phyloP scores from a whole-genome alignment of 148 eudicot species.

The Polygonum maritimum region DNA sequence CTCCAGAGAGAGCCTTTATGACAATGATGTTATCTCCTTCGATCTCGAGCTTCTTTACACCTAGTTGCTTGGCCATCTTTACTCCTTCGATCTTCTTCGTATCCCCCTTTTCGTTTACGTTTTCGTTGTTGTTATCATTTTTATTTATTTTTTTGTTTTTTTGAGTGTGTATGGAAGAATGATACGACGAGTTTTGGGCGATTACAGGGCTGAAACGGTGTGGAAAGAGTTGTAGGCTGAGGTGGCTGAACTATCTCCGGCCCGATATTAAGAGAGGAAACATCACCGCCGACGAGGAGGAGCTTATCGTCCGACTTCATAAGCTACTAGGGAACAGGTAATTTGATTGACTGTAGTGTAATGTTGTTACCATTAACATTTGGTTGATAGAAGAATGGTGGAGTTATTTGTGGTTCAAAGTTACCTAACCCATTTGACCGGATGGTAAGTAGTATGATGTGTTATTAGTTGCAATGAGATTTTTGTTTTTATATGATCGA shows the following conservation, averaged over 20 bases:
- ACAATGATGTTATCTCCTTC: too few relatives aligned
- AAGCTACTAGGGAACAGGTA: conserved; percentile 25
- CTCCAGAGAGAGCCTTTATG: too few relatives aligned
- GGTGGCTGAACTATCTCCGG: conserved; percentile 31
- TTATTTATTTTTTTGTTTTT: fast-evolving
- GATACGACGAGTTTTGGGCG: neutral
- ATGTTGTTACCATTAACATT: too few relatives aligned
- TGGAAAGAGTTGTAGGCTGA: conserved; percentile 28
- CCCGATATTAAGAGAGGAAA: conserved; percentile 27
- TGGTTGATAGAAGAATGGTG: neutral
- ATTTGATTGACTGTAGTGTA: neutral
- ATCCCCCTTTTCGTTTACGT: neutral
- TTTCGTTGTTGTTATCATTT: neutral
- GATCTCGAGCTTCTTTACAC: too few relatives aligned
- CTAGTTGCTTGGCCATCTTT: too few relatives aligned
- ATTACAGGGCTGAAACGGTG: conserved; percentile 9
- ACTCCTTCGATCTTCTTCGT: too few relatives aligned
- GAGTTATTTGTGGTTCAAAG: neutral
- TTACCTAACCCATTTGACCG: neutral
- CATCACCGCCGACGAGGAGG: conserved; percentile 19
- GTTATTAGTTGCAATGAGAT: neutral
- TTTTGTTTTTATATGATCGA: too few relatives aligned
- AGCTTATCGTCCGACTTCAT: conserved; percentile 21
- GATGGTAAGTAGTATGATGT: neutral
- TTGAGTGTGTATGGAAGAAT: neutral